Base-by-base conservation (phyloP, 164 flowering plant species). In the Euptelea pleiosperma region DNA sequence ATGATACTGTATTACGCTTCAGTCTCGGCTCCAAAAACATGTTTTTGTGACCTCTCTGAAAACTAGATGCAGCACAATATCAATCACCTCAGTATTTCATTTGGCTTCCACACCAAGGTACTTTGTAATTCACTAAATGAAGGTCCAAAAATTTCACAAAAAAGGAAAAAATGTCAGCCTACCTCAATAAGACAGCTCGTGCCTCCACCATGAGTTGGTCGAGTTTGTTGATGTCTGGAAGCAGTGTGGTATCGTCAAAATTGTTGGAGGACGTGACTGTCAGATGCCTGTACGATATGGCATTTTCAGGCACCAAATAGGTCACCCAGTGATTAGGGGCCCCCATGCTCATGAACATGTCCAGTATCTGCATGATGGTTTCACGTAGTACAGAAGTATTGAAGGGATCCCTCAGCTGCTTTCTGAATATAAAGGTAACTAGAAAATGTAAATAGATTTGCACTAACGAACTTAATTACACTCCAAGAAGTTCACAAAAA, bases 161-260 rank as follows among this genome's bases (percentile, higher is more conserved):
- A 36, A 14, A 9, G 3, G n/a, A 37, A 22, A 10, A 30, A 51
- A 14, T 8, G 29, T 3, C 10, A 43, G 6, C n/a, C 11, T 57
- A 90, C 98, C 98, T 90, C n/a, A 81, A 75, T 58, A 93, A 60
- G n/a, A 93, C 94, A 30, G 73, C 68, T 36, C 78, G 82, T 30
- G 94, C 73, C 81, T 93, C 97, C 21, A 28, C 57, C 85, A 87
- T 84, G 45, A 93, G 88, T 60, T 78, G 84, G 24, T 84, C 85
- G 49, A 86, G 80, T 63, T 83, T 79, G 71, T 76, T 69, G 8
- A 58, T 41, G 15, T 67, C 77, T n/a, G 79, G 61, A 54, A 33
- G 58, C 56, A 41, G 41, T 35, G 65, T 0, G 12, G 60, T 42
- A 36, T 28, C 50, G 8, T 67, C 77, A 55, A 30, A 57, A 18